A percentile compares a stretch with the other conserved stretches of the same genome.
Evolutionary conservation across 306 rosid species (phyloP).

Genomic region (Cicer judaicum): DNA sequence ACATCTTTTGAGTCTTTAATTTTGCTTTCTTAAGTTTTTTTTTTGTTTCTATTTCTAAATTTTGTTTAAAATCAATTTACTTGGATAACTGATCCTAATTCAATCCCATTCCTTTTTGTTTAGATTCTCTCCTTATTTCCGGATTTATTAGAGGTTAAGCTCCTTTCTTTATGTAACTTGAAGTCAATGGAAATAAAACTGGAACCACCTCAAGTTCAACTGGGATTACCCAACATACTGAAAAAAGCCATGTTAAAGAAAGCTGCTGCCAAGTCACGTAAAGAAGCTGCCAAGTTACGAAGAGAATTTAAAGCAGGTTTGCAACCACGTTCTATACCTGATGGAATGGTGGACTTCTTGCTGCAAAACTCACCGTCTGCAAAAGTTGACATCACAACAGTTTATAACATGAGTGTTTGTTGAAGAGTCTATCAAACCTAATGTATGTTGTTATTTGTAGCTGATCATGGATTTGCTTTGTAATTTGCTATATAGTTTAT

Average conservation of each 20-base stretch:
- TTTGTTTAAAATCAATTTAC: background rate
- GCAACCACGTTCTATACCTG: background rate
- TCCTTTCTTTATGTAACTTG: background rate
- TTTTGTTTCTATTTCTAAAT: background rate
- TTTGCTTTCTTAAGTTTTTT: background rate
- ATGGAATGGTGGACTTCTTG: background rate
- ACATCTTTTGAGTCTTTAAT: background rate
- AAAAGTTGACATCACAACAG: background rate
- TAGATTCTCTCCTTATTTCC: constrained; percentile 10
- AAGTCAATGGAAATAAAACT: background rate
- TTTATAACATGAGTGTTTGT: background rate
- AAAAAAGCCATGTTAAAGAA: background rate
- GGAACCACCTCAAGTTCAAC: background rate
- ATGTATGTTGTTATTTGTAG: background rate
- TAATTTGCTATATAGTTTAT: background rate
- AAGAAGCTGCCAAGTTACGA: background rate
- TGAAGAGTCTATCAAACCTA: background rate
- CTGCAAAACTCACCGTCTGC: constrained; percentile 12
- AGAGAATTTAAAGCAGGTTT: background rate
- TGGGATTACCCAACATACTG: background rate
- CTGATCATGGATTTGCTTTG: background rate
- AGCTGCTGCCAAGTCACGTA: background rate
- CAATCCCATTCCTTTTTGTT: background rate
- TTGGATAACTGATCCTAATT: background rate
- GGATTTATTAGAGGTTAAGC: background rate